Base-by-base conservation (phyloP, 164 flowering plant genomes). In the Amborella trichopoda region DNA sequence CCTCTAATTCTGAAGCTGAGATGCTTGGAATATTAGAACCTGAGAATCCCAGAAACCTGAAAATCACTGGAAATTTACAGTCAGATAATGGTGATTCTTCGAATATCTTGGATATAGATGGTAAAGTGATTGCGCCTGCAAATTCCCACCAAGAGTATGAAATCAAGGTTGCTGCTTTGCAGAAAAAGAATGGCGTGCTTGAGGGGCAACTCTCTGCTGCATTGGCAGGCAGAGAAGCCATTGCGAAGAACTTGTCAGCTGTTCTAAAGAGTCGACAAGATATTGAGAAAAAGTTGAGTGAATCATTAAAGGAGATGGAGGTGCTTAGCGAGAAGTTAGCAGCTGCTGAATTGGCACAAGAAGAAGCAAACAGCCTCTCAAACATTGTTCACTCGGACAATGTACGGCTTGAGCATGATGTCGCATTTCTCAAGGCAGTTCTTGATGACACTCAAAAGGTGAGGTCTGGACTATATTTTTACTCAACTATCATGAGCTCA, bases 361-460 rank as follows among this genome's bases (percentile, higher is more conserved):
- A 91, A 52, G 98, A 91, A 61, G 75, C 98, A 28, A 80, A 81
- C 54, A 75, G 67, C 70, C 60, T 87, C 37, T 87, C 96, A 33
- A 87, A 80, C 58, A 83, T 91, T 20, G 95, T 87, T 23, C 98
- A 91, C 59, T 83, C 98, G 11, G 98, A 91, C 74, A 87, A 91
- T 48, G 90, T 91, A 3, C 69, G 98, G 58, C 96, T 91, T 21
- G 98, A 91, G 64, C 98, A 91, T 70, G 98, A 91, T 58, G 90
- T 84, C 26, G 98, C 98, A 49, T 91, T 81, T 57, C 83, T 91
- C 22, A 91, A 80, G 68, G 98, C 98, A 9, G 88, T 91, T 52
- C 63, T 91, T 58, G 95, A 91, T 47, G 98, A 91, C 50, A 87
- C 95, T 1, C 96, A 91, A 50, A 91, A 91, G 96, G 98, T 91